These are phyloP conservation scores for Zygoascus ofunaensis DNA, from an alignment of 805 yeast genomes.

Conservation along the genomic window DNA sequence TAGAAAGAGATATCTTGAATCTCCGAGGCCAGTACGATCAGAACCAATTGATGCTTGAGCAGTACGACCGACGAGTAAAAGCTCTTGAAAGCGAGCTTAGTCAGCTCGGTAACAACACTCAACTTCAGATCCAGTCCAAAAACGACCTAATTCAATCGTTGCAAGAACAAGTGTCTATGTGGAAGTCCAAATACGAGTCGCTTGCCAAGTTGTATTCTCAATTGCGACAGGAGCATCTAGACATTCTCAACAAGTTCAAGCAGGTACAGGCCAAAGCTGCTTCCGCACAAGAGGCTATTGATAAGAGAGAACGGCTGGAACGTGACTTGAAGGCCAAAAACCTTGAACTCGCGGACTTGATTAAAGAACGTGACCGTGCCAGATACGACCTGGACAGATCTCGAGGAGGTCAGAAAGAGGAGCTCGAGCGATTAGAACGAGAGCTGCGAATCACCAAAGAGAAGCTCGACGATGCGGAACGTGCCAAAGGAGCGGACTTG, in stretches of 20 bases:
- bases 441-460: constrained; percentile 53
- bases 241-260: constrained; percentile 65
- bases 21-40: constrained; percentile 76
- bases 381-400: constrained; percentile 68
- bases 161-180: constrained; percentile 65
- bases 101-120: constrained; percentile 52
- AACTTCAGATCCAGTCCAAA: constrained; percentile 64
- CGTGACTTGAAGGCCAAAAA: constrained; percentile 78
- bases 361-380: constrained; percentile 83
- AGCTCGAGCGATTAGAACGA: constrained; percentile 55
- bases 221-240: constrained; percentile 83
- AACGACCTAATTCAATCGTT: constrained; percentile 60
- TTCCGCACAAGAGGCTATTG: constrained; percentile 81
- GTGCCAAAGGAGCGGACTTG: constrained; percentile 54
- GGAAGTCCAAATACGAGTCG: constrained; percentile 83
- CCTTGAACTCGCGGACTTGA: constrained; percentile 78
- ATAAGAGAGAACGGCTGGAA: constrained; percentile 72
- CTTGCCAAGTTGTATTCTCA: constrained; percentile 85
- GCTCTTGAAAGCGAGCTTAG: constrained; percentile 65
- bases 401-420: constrained; percentile 54
- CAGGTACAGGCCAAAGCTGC: constrained; percentile 79
- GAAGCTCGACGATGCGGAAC: constrained; percentile 50
- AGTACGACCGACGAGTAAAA: constrained; percentile 78
- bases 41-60: constrained; percentile 74
- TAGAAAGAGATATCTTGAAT: constrained; percentile 70